These are phyloP conservation scores for Aphanomyces invadans DNA, from an alignment of 352 stramenopile genomes.

Conservation along the genomic window DNA sequence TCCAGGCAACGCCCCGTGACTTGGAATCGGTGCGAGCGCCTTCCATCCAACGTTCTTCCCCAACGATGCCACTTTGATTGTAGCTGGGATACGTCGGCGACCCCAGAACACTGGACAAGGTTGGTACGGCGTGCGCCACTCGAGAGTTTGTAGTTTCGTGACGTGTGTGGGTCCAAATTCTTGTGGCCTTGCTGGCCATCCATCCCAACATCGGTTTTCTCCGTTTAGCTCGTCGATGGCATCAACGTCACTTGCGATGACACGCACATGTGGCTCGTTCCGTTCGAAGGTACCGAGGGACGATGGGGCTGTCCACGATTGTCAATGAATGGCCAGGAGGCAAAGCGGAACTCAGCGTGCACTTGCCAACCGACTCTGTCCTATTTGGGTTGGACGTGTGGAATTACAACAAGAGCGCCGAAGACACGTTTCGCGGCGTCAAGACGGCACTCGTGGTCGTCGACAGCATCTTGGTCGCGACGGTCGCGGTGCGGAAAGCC, in stretches of 20 bases:
- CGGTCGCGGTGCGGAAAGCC: conserved; percentile 65
- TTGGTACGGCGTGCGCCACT: no score
- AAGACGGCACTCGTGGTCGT: conserved; percentile 50
- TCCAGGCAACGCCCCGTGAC: conserved; percentile 60
- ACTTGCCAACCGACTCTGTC: conserved; percentile 43
- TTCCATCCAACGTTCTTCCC: no score
- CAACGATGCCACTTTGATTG: no score
- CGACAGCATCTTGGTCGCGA: conserved; percentile 46
- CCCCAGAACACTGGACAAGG: conserved; percentile 83
- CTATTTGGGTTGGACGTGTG: conserved; percentile 63
- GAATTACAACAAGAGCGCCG: conserved; percentile 78
- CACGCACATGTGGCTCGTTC: conserved; percentile 86
- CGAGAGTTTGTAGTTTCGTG: no score
- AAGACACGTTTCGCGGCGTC: conserved; percentile 60
- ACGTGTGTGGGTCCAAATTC: no score
- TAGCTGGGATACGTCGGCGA: conserved; percentile 68
- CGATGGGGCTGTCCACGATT: neutral
- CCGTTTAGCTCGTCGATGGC: conserved; percentile 74
- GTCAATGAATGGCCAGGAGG: neutral
- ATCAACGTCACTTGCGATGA: conserved; percentile 78
- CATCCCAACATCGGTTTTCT: no score
- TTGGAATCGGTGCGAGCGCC: conserved; percentile 67
- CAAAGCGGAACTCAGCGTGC: conserved; percentile 42
- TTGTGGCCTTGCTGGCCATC: no score
- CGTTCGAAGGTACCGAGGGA: conserved; percentile 34